phyloP scores from a whole-genome alignment of 257 asterid species.

The Asclepias syriaca region DNA sequence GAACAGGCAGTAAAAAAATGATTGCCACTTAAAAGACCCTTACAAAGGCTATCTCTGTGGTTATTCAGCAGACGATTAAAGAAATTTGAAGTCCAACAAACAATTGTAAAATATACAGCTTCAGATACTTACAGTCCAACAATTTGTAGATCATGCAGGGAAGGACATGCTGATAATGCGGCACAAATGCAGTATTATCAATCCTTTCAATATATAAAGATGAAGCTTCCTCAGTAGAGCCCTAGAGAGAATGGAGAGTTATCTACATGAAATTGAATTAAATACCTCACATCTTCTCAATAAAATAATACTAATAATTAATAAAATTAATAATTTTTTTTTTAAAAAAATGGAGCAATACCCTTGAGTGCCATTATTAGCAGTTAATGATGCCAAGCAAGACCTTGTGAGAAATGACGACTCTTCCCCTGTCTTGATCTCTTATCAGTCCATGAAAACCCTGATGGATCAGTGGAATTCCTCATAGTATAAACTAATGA shows the following conservation, averaged over 20 bases:
- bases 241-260: conserved; percentile 27
- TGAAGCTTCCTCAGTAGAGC: conserved; percentile 59
- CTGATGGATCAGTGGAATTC: conserved; percentile 55
- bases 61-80: background rate
- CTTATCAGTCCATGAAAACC: conserved; percentile 65
- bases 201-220: conserved; percentile 74
- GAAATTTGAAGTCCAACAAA: background rate
- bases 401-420: conserved; percentile 57
- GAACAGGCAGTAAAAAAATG: background rate
- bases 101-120: background rate
- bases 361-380: conserved; percentile 72
- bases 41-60: background rate
- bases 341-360: conserved; percentile 25
- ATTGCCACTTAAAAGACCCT: too few species aligned
- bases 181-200: conserved; percentile 53
- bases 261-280: background rate
- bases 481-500: conserved; percentile 42
- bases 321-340: too few species aligned
- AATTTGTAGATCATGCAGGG: conserved; percentile 66
- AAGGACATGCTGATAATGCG: conserved; percentile 72
- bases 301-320: background rate
- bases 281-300: background rate
- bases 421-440: conserved; percentile 68
- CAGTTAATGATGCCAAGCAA: conserved; percentile 67
- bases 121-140: conserved; percentile 79